Percentiles rank a stretch among this genome's conserved stretches.
phyloP scores from a whole-genome alignment of 495 filamentous ascomycete species.

The Talaromyces thailandensis region DNA sequence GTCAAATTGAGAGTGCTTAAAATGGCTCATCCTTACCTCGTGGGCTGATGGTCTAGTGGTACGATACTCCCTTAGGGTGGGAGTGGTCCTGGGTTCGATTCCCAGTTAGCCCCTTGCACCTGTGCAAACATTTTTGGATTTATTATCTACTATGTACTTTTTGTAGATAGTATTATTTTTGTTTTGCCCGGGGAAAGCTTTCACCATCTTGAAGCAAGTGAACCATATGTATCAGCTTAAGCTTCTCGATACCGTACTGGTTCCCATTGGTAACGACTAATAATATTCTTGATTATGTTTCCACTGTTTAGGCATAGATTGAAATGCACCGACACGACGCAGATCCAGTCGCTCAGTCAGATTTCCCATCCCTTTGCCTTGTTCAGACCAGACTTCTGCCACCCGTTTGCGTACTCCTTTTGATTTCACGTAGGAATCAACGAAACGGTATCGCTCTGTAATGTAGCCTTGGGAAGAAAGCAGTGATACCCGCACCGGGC shows the following conservation, averaged over 20 bases:
- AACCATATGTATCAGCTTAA: neutral
- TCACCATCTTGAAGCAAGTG: neutral
- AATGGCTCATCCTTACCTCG: neutral
- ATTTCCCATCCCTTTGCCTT: neutral
- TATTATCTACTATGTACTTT: too few relatives aligned
- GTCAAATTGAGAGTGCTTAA: neutral
- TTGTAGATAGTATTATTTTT: too few relatives aligned
- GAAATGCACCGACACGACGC: neutral
- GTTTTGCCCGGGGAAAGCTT: neutral
- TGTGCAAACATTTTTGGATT: neutral
- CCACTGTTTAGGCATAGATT: neutral
- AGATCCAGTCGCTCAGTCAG: neutral
- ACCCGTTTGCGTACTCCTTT: neutral
- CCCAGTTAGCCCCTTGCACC: neutral
- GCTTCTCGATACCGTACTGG: too few relatives aligned
- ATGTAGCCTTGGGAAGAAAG: neutral
- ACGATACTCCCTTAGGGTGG: conserved; percentile 4
- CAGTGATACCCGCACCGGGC: neutral
- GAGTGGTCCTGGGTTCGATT: conserved; percentile 4
- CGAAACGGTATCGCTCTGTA: neutral
- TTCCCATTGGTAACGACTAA: too few relatives aligned
- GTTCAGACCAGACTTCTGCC: neutral
- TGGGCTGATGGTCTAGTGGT: conserved; percentile 3
- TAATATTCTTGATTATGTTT: neutral
- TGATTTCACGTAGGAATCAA: neutral